Conservation (phyloP, 2,329 filamentous ascomycete genomes). For the Venturia asperata region DNA sequence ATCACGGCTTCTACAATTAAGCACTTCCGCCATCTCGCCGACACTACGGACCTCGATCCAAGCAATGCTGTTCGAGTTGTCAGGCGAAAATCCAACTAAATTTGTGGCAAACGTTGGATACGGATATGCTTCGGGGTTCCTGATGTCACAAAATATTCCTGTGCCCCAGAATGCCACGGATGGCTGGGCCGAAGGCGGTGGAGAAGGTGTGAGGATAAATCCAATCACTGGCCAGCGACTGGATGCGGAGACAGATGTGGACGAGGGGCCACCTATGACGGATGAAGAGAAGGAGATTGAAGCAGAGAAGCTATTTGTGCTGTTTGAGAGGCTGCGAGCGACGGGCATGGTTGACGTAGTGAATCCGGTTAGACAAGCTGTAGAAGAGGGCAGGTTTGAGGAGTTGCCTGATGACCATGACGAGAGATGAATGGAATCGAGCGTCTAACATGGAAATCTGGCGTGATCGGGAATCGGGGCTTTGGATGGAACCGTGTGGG, state of each 20-base stretch:
- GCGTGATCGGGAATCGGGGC: neutral
- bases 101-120: conserved; percentile 93
- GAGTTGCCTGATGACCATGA: conserved; percentile 45
- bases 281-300: conserved; percentile 87
- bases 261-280: conserved; percentile 66
- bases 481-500: neutral
- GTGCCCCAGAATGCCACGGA: conserved; percentile 62
- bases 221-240: conserved; percentile 81
- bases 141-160: conserved; percentile 75
- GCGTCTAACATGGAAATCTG: neutral
- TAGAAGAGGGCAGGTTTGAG: conserved; percentile 62
- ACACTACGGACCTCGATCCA: conserved; percentile 69
- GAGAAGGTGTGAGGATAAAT: conserved; percentile 50
- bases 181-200: conserved; percentile 32
- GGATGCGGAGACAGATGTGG: conserved; percentile 61
- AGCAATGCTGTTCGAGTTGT: conserved; percentile 78
- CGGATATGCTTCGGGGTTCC: conserved; percentile 83
- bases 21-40: conserved; percentile 64
- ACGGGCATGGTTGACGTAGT: conserved; percentile 71
- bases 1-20: conserved; percentile 68
- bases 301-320: conserved; percentile 78
- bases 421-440: neutral
- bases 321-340: conserved; percentile 78
- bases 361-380: conserved; percentile 67
- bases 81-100: conserved; percentile 66